Percentiles rank a stretch among this genome's conserved stretches.
These are phyloP conservation scores for Fusarium clavum DNA, from an alignment of 2,329 filamentous ascomycete species.

Conservation along the genomic window DNA sequence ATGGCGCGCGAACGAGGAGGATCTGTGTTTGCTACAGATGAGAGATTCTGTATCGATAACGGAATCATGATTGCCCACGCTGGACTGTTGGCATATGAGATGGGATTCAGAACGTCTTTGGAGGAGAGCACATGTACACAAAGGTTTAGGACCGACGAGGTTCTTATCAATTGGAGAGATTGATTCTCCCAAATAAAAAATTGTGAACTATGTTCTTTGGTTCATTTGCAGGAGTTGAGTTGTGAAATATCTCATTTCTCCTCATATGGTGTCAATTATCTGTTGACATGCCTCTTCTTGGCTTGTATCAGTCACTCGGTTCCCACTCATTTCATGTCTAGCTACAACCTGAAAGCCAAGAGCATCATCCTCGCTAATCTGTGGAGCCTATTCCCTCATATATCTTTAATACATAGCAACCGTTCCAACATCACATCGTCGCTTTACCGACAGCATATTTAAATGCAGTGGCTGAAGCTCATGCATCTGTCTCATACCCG, in stretches of 20 bases:
- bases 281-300: constrained; percentile 3
- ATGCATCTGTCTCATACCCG: neutral
- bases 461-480: constrained; percentile 6
- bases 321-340: neutral
- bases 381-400: neutral
- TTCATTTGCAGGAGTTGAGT: constrained; percentile 9
- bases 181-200: constrained; percentile 46
- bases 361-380: neutral
- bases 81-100: constrained; percentile 85
- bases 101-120: constrained; percentile 80
- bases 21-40: constrained; percentile 93
- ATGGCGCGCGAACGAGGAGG: constrained; percentile 93
- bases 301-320: neutral
- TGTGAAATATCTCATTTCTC: neutral
- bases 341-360: neutral
- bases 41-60: constrained; percentile 98
- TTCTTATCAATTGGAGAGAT: constrained; percentile 82
- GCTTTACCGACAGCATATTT: constrained; percentile 1
- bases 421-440: constrained; percentile 26
- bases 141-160: constrained; percentile 84
- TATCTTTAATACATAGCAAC: constrained; percentile 12
- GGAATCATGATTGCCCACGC: constrained; percentile 99
- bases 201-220: constrained; percentile 1
- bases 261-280: neutral
- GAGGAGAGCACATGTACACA: constrained; percentile 88